Conservation (phyloP, 257 asterid genomes). For the Solanum chmielewskii region DNA sequence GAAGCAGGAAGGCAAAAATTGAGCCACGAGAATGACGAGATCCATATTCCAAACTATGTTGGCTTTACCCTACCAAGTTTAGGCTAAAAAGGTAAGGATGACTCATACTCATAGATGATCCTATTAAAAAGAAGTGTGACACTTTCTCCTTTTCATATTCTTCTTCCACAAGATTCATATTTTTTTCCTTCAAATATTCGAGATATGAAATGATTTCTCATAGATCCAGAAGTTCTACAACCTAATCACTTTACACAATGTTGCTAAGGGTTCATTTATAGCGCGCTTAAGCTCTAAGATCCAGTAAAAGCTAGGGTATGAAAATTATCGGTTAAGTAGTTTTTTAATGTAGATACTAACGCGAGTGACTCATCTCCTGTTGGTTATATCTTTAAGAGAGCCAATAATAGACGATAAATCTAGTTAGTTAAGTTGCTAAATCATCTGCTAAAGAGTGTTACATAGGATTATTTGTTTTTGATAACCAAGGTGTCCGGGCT, state of each 20-base stretch:
- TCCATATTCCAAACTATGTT: neutral
- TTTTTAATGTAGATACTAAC: neutral
- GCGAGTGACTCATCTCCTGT: neutral
- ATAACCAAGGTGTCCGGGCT: neutral
- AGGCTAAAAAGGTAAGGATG: neutral
- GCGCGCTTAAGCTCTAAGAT: neutral
- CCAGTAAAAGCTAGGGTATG: neutral
- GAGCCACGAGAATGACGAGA: neutral
- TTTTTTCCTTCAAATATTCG: neutral
- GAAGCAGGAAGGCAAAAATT: neutral
- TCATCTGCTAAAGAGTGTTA: neutral
- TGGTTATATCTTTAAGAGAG: neutral
- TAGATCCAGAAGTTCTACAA: neutral
- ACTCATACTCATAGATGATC: neutral
- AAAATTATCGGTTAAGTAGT: neutral
- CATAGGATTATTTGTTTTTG: neutral
- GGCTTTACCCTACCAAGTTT: neutral
- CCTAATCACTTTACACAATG: neutral
- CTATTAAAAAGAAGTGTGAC: neutral
- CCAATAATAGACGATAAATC: neutral
- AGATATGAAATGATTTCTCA: neutral
- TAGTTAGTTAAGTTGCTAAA: neutral
- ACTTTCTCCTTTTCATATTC: neutral
- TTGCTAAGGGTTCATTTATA: neutral
- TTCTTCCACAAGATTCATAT: neutral